phyloP scores from a whole-genome alignment of 192 early-diverging fungal species.

The Gryganskiella cystojenkinii region DNA sequence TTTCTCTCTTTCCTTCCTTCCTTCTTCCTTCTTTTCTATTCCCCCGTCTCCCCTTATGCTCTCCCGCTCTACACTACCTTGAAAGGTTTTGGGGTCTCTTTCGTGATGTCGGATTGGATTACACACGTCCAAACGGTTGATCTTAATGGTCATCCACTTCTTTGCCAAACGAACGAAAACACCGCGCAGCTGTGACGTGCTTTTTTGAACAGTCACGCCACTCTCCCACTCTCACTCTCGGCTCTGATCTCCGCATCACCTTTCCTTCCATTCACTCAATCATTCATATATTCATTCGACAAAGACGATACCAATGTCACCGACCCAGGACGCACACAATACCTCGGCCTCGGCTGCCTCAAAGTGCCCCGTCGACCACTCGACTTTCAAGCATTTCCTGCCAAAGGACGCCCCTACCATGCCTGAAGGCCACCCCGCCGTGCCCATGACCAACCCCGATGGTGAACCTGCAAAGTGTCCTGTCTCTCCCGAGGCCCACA shows the following conservation, averaged over 20 bases:
- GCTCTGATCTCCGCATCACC: too few relatives aligned
- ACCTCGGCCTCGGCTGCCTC: conserved; percentile 23
- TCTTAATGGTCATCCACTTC: too few relatives aligned
- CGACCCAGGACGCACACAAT: conserved; percentile 21
- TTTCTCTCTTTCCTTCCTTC: not conserved
- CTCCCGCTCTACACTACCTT: too few relatives aligned
- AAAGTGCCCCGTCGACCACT: conserved; percentile 69
- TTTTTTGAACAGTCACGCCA: too few relatives aligned
- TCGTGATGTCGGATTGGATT: too few relatives aligned
- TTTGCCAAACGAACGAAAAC: too few relatives aligned
- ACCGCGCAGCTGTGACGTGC: too few relatives aligned
- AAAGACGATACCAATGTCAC: conserved; percentile 20
- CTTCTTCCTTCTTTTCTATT: not conserved
- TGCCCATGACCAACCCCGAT: conserved; percentile 17
- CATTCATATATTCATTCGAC: too few relatives aligned
- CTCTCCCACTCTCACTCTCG: too few relatives aligned
- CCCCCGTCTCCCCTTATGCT: too few relatives aligned
- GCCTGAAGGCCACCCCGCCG: conserved; percentile 47
- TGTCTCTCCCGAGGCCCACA: conserved; percentile 64
- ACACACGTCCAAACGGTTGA: too few relatives aligned
- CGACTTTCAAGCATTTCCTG: conserved; percentile 60
- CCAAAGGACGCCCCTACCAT: conserved; percentile 38
- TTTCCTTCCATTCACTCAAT: conserved; percentile 8
- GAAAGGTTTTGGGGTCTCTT: too few relatives aligned
- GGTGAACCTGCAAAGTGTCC: conserved; percentile 60